phyloP scores from a whole-genome alignment of 2,329 filamentous ascomycete genomes.

The Trichophyton schoenleinii region DNA sequence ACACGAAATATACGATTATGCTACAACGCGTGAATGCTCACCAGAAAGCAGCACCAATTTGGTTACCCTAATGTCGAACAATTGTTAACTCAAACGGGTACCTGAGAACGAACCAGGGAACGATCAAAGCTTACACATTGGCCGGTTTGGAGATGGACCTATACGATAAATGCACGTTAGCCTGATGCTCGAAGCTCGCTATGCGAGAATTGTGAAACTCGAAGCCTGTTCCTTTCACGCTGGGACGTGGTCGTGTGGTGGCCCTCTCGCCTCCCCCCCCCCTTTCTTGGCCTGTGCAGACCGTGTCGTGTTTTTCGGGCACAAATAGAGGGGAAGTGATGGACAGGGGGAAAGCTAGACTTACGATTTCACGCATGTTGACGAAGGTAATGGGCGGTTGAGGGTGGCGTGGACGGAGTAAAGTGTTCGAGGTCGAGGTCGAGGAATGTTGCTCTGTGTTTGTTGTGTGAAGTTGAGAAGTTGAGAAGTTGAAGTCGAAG shows the following conservation, averaged over 20 bases:
- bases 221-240: background rate
- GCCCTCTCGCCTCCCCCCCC: constrained; percentile 1
- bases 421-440: background rate
- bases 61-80: constrained; percentile 65
- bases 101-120: constrained; percentile 9
- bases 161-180: constrained; percentile 24
- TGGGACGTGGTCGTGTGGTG: background rate
- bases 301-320: constrained; percentile 5
- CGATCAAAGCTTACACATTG: constrained; percentile 68
- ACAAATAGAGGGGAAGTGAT: constrained; percentile 15
- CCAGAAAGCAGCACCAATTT: constrained; percentile 99
- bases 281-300: constrained; percentile 15
- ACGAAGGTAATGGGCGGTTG: constrained; percentile 12
- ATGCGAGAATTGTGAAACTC: background rate
- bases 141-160: constrained; percentile 99
- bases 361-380: constrained; percentile 65
- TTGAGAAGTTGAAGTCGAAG: constrained; percentile 2
- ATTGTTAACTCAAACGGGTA: constrained; percentile 21
- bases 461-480: constrained; percentile 12
- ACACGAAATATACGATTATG: background rate
- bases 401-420: constrained; percentile 10
- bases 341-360: constrained; percentile 30
- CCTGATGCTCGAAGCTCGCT: background rate
- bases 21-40: constrained; percentile 34
- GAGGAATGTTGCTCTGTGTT: constrained; percentile 9